Conservation (phyloP, 352 stramenopile genomes). For the Thalassiosira mediterranea region DNA sequence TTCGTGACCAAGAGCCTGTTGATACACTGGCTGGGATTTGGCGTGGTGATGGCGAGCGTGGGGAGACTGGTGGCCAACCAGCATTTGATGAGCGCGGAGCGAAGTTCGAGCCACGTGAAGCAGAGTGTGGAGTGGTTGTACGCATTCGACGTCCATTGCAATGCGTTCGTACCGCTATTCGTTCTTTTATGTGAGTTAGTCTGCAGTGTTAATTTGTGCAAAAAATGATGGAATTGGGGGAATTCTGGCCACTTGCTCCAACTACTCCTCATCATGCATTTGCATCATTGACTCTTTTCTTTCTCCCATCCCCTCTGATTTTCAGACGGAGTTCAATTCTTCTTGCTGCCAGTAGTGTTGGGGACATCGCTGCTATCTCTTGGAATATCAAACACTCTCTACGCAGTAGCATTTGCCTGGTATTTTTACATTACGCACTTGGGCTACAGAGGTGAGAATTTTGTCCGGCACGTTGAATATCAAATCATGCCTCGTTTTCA, state of each 20-base stretch:
- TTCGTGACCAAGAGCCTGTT: constrained; percentile 82
- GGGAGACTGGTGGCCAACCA: constrained; percentile 74
- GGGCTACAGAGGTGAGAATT: constrained; percentile 90
- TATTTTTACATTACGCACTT: constrained; percentile 99
- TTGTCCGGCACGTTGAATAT: no score
- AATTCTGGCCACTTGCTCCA: constrained; percentile 40
- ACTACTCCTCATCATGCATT: constrained; percentile 30
- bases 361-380: constrained; percentile 89
- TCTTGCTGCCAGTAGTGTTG: constrained; percentile 93
- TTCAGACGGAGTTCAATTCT: constrained; percentile 88
- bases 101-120: constrained; percentile 87
- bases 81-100: constrained; percentile 69
- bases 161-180: constrained; percentile 97
- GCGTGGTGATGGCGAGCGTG: constrained; percentile 66
- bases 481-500: no score
- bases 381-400: constrained; percentile 92
- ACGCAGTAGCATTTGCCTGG: constrained; percentile 90
- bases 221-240: no score
- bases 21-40: constrained; percentile 83
- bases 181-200: constrained; percentile 93
- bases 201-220: no score
- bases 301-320: no score
- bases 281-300: constrained; percentile 10
- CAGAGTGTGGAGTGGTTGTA: constrained; percentile 99
- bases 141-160: constrained; percentile 99